phyloP scores from a whole-genome alignment of 345 rosid genomes.

The Populus pruinosa region DNA sequence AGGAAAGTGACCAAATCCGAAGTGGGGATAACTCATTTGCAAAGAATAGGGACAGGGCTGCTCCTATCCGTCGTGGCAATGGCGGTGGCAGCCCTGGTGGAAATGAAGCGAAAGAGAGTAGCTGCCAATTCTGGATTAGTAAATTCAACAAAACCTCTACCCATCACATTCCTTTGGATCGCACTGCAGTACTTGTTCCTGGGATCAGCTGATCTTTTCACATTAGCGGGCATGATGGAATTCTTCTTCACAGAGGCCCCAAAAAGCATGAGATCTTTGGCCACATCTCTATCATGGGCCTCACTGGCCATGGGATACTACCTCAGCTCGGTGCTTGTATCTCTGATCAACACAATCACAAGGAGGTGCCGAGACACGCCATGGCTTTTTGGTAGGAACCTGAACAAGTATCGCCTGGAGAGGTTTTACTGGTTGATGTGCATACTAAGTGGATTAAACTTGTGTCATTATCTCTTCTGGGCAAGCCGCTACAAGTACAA shows the following conservation, averaged over 20 bases:
- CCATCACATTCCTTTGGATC: slow-evolving; percentile 83
- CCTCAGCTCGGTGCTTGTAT: slow-evolving; percentile 73
- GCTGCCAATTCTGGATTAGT: slow-evolving; percentile 33
- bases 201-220: slow-evolving; percentile 95
- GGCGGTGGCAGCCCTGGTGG: slow-evolving; percentile 77
- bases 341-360: slow-evolving; percentile 53
- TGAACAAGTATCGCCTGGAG: slow-evolving; percentile 82
- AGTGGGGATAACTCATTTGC: slow-evolving; percentile 71
- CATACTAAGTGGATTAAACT: slow-evolving; percentile 59
- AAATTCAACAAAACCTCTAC: slow-evolving; percentile 53
- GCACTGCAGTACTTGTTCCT: slow-evolving; percentile 83
- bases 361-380: slow-evolving; percentile 38
- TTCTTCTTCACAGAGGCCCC: slow-evolving; percentile 91
- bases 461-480: slow-evolving; percentile 83
- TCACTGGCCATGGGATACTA: slow-evolving; percentile 93
- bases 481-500: slow-evolving; percentile 62
- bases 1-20: slow-evolving; percentile 58
- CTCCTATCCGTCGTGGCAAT: slow-evolving; percentile 68
- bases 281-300: slow-evolving; percentile 90
- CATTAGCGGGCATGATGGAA: slow-evolving; percentile 89
- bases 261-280: slow-evolving; percentile 74
- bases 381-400: slow-evolving; percentile 72
- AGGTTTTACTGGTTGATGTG: slow-evolving; percentile 86
- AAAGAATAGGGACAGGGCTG: slow-evolving; percentile 77
- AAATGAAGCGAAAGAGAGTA: slow-evolving; percentile 56